A percentile compares a stretch with the other conserved stretches of the same genome.
phyloP scores from a whole-genome alignment of 2,329 filamentous ascomycete species.

The Fusarium subtropicale region DNA sequence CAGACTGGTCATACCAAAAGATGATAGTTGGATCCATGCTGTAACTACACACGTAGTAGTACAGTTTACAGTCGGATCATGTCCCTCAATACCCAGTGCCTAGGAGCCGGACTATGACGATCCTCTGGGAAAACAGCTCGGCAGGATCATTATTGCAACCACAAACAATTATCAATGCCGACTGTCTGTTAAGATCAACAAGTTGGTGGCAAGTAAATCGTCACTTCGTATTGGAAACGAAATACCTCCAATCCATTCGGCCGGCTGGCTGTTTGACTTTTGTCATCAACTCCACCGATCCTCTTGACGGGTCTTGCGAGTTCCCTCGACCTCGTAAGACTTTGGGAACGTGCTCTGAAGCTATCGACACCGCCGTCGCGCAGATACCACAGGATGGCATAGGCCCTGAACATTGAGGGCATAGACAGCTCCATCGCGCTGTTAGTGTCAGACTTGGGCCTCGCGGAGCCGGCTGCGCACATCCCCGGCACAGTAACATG shows the following conservation, averaged over 20 bases:
- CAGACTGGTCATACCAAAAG: neutral
- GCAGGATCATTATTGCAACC: conserved; percentile 1
- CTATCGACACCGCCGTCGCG: conserved; percentile 47
- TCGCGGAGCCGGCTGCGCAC: conserved; percentile 47
- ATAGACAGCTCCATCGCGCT: conserved; percentile 41
- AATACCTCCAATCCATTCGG: conserved; percentile 8
- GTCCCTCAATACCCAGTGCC: conserved; percentile 6
- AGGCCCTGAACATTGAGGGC: conserved; percentile 33
- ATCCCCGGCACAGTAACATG: conserved; percentile 34
- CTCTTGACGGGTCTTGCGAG: conserved; percentile 22
- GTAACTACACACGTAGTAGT: neutral
- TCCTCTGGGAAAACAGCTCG: conserved; percentile 9
- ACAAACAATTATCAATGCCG: conserved; percentile 14
- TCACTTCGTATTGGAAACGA: conserved; percentile 16
- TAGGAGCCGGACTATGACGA: conserved; percentile 20
- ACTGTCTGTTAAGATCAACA: conserved; percentile 31
- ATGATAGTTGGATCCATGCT: neutral
- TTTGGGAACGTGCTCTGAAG: conserved; percentile 44
- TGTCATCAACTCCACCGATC: conserved; percentile 39
- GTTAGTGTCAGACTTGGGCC: conserved; percentile 40
- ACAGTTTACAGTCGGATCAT: conserved; percentile 13
- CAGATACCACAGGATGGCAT: conserved; percentile 41
- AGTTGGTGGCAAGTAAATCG: conserved; percentile 27
- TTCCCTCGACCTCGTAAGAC: conserved; percentile 38
- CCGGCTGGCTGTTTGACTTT: conserved; percentile 12